phyloP scores from a whole-genome alignment of 495 filamentous ascomycete species.

The Neurospora sp. region DNA sequence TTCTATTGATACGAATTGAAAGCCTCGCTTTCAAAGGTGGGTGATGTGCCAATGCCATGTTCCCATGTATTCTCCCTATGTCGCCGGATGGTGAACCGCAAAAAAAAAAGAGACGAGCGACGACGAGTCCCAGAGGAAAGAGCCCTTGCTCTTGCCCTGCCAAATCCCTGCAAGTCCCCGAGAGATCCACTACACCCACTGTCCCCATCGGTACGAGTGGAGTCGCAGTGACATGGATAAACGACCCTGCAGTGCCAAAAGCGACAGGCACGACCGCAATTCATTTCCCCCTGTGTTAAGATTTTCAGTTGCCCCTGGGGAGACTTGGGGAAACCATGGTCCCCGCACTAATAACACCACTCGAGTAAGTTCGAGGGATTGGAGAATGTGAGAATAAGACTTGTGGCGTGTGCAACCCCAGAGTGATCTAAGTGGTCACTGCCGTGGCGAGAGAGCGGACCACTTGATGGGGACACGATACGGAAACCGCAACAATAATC shows the following conservation, averaged over 20 bases:
- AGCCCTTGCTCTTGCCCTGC: slow-evolving; percentile 1
- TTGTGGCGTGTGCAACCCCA: too few relatives aligned
- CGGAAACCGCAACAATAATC: not conserved
- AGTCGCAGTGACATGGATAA: not conserved
- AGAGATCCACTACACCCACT: not conserved
- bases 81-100: not conserved
- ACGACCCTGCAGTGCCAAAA: not conserved
- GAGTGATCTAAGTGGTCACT: too few relatives aligned
- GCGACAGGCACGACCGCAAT: not conserved
- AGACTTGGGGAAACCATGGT: not conserved
- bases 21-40: not conserved
- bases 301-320: not conserved
- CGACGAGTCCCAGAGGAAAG: not conserved
- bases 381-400: too few relatives aligned
- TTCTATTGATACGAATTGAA: not conserved
- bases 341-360: not conserved
- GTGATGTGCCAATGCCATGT: not conserved
- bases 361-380: not conserved
- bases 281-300: not conserved
- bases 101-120: not conserved
- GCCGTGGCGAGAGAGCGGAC: too few relatives aligned
- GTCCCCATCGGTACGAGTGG: not conserved
- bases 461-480: too few relatives aligned
- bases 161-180: not conserved
- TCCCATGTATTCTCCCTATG: not conserved